These are phyloP conservation scores for Marsdenia floribunda DNA, from an alignment of 257 asterid species.

Conservation along the genomic window DNA sequence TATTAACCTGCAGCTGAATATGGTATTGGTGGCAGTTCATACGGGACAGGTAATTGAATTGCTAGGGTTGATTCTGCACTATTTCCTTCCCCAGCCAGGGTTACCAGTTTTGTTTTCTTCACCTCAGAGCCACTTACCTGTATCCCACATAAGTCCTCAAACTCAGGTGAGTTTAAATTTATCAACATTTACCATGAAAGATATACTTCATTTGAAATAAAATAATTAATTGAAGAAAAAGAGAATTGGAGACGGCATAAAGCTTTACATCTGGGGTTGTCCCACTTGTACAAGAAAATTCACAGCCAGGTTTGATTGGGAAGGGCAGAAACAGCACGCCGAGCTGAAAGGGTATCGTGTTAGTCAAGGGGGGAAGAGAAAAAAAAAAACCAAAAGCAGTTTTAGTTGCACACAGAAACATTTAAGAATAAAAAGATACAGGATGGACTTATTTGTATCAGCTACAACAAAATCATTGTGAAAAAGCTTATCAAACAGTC, in stretches of 20 bases:
- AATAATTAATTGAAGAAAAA: not conserved
- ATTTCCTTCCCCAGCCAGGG: conserved; percentile 58
- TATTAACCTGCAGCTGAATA: conserved; percentile 59
- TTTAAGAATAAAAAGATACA: not conserved
- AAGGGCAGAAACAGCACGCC: conserved; percentile 82
- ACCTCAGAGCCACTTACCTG: conserved; percentile 23
- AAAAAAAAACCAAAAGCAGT: conserved; percentile 16
- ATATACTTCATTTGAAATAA: not conserved
- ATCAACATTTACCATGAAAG: not conserved
- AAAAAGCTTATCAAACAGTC: not conserved
- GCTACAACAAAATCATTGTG: not conserved
- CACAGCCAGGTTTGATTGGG: conserved; percentile 34
- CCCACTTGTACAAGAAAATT: conserved; percentile 69
- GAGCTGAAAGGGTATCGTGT: conserved; percentile 39
- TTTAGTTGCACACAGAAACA: conserved; percentile 3
- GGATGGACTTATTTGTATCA: not conserved
- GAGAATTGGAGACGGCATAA: not conserved
- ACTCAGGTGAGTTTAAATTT: not conserved
- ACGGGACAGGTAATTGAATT: conserved; percentile 71
- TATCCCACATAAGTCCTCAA: conserved; percentile 32
- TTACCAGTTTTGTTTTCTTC: conserved; percentile 55
- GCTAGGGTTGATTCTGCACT: conserved; percentile 35
- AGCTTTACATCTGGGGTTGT: conserved; percentile 34
- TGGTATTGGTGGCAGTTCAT: conserved; percentile 84
- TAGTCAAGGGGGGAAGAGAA: not conserved